Percentiles rank a stretch among this genome's conserved stretches.
These are phyloP conservation scores for Plantago lanceolata DNA, from an alignment of 305 asterid species.

Conservation along the genomic window DNA sequence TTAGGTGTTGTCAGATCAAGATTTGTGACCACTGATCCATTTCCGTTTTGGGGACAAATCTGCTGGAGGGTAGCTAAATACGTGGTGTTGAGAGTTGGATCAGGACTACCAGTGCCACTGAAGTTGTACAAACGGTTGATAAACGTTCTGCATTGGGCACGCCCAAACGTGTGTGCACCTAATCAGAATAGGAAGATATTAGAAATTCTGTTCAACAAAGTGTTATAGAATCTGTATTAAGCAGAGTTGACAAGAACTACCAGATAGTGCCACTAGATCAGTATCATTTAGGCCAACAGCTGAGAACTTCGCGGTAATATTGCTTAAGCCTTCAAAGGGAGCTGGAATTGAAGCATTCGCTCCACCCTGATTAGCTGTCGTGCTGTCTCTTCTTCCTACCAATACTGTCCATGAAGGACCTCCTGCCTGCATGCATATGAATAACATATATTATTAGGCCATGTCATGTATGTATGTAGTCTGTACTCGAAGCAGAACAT, in stretches of 20 bases:
- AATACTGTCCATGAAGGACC: slow-evolving; percentile 60
- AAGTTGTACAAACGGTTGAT: slow-evolving; percentile 47
- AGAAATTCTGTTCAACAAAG: not conserved
- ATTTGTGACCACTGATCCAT: slow-evolving; percentile 30
- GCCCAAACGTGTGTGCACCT: slow-evolving; percentile 70
- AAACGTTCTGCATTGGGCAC: slow-evolving; percentile 47
- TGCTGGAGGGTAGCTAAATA: slow-evolving; percentile 38
- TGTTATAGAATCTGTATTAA: not conserved
- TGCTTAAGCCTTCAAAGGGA: slow-evolving; percentile 39
- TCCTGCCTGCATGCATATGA: slow-evolving; percentile 36
- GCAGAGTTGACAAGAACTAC: slow-evolving; percentile 17
- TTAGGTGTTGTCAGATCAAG: slow-evolving; percentile 45
- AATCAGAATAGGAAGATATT: not conserved
- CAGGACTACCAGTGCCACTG: slow-evolving; percentile 47
- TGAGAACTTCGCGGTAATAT: slow-evolving; percentile 43
- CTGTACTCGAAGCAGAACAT: not conserved
- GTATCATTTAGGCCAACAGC: slow-evolving; percentile 40
- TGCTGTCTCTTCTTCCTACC: slow-evolving; percentile 59
- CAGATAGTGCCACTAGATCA: slow-evolving; percentile 58
- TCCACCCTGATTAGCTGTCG: slow-evolving; percentile 40
- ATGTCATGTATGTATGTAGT: too few relatives aligned
- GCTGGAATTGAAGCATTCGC: slow-evolving; percentile 51
- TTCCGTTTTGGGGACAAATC: slow-evolving; percentile 48
- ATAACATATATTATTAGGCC: too few relatives aligned
- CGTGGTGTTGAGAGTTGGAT: slow-evolving; percentile 45